phyloP scores from a whole-genome alignment of 257 asterid species.

The Nicotiana obtusifolia region DNA sequence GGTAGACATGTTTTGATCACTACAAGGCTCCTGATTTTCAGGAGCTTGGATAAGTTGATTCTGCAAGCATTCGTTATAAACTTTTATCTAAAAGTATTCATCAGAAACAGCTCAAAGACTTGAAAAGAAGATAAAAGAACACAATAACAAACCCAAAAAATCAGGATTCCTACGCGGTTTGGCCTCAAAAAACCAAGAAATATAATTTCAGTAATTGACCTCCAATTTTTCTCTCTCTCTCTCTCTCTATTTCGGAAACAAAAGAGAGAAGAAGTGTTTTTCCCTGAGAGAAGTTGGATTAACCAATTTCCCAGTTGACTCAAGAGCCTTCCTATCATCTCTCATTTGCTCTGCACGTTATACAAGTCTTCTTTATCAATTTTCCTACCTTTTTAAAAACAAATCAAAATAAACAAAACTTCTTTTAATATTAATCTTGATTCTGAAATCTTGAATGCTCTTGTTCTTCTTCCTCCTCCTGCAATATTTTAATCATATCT shows the following conservation, averaged over 20 bases:
- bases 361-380: background rate
- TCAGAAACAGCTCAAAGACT: background rate
- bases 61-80: background rate
- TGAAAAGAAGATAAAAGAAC: background rate
- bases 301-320: conserved; percentile 11
- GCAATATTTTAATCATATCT: background rate
- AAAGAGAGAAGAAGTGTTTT: conserved; percentile 43
- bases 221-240: conserved; percentile 26
- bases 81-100: background rate
- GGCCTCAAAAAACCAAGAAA: conserved; percentile 25
- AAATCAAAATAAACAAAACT: background rate
- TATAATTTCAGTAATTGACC: conserved; percentile 23
- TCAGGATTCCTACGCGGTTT: conserved; percentile 25
- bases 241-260: conserved; percentile 33
- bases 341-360: conserved; percentile 27
- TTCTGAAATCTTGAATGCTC: conserved; percentile 17
- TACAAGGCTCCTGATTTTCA: background rate
- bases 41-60: background rate
- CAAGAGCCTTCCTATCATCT: conserved; percentile 13
- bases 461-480: background rate
- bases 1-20: background rate
- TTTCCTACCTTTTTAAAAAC: conserved; percentile 10
- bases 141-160: conserved; percentile 19
- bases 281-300: conserved; percentile 3
- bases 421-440: background rate